Evolutionary conservation across 305 asterid genomes (phyloP).

Genomic region (Fraxinus nigra): DNA sequence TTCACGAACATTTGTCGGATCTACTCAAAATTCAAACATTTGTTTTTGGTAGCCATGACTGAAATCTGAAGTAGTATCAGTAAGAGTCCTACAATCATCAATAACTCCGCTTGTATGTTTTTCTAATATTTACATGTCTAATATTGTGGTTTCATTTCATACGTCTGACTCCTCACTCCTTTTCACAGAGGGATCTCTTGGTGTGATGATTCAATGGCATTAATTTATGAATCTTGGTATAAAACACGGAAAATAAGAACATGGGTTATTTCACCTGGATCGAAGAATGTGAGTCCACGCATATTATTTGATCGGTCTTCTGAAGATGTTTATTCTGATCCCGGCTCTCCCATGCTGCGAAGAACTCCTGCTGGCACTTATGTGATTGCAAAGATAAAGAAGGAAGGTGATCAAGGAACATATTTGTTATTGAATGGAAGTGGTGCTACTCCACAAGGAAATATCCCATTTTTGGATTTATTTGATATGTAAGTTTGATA

Average conservation of each 20-base stretch:
- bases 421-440: constrained; percentile 71
- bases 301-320: constrained; percentile 94
- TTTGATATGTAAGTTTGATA: constrained; percentile 83
- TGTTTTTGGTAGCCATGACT: neutral
- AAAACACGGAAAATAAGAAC: constrained; percentile 73
- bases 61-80: neutral
- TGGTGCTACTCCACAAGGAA: constrained; percentile 98
- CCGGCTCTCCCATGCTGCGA: constrained; percentile 94
- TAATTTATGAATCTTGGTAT: constrained; percentile 96
- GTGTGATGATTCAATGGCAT: constrained; percentile 90
- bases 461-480: constrained; percentile 84
- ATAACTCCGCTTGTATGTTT: constrained; percentile 3
- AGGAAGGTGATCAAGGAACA: constrained; percentile 61
- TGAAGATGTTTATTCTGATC: constrained; percentile 99
- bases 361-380: constrained; percentile 81
- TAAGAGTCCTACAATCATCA: neutral
- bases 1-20: neutral
- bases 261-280: constrained; percentile 83
- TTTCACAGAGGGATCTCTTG: constrained; percentile 83
- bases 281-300: constrained; percentile 55
- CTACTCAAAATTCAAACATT: neutral
- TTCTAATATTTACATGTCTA: neutral
- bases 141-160: constrained; percentile 2
- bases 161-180: constrained; percentile 17
- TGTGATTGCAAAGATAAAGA: constrained; percentile 84